Evolutionary conservation across 768 basidiomycete genomes (phyloP), one percentile per base, ranked within the genome.

Genomic region (Lentinula aciculospora): DNA sequence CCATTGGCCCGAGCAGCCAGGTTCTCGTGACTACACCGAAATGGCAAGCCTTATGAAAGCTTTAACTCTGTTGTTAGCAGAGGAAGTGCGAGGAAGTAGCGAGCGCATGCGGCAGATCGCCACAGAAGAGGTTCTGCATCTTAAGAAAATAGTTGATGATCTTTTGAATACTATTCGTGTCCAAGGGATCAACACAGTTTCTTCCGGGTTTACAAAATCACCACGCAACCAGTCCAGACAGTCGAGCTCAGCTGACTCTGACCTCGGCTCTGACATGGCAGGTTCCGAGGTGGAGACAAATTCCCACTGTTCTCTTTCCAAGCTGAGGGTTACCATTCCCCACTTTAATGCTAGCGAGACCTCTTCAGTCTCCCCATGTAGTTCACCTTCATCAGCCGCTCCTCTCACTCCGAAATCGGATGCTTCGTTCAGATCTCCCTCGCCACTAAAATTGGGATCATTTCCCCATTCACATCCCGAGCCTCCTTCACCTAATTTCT

Each of bases 1-100:
- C 4, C 76, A 77, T 59, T 89, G 88, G 88, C 85, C 86, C 23
- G 82, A 81, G 21, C 80, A 80, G 62, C 81, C 81, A 77, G 89
- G 87, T 85, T 76, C 78, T 27, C 78, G 76, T 53, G 83, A 87
- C 62, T 84, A 84, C 66, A 68, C 75, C 4, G 88, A 88, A 71
- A 76, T 86, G 64, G 77, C 75, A 67, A 74, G 80, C 50, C 74
- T 88, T 42, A 77, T 87, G 32, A 76, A 78, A 44, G 77, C 80
- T 32, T 83, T 85, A 67, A 77, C 82, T 32, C 73, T 79, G 58
- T 78, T 85, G 36, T 70, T 90, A 29, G 83, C 77, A 15, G 88
- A 88, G 65, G 86, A 89, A 68, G 74, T 89, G 51, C 75, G 78
- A 49, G 81, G 79, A 64, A 76, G 78, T 53, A 72, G 73, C 59